Percentiles rank a stretch among this genome's conserved stretches.
phyloP scores from a whole-genome alignment of 345 rosid species.

The Syzygium jambos region DNA sequence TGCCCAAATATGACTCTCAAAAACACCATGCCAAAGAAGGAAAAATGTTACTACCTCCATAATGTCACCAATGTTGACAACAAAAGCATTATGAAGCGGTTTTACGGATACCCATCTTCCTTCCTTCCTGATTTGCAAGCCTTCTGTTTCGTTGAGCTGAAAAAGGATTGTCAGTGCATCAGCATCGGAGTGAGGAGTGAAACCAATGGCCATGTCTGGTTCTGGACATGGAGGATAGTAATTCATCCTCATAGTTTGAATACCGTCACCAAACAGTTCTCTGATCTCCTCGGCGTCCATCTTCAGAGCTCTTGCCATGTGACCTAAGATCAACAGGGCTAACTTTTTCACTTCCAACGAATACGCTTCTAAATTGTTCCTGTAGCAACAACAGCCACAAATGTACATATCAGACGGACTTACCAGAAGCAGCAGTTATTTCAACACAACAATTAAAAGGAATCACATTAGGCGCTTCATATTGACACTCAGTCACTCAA shows the following conservation, averaged over 20 bases:
- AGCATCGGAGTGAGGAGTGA: conserved; percentile 29
- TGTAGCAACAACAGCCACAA: background rate
- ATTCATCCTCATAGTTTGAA: conserved; percentile 42
- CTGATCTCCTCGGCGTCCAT: conserved; percentile 25
- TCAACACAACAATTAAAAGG: background rate
- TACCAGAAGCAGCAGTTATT: background rate
- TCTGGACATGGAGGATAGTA: conserved; percentile 48
- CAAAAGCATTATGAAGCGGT: conserved; percentile 17
- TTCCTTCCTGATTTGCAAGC: conserved; percentile 17
- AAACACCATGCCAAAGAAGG: background rate
- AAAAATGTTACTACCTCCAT: background rate
- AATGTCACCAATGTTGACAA: conserved; percentile 11
- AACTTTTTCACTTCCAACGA: conserved; percentile 16
- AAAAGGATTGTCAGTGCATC: conserved; percentile 12
- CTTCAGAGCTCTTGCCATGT: conserved; percentile 25
- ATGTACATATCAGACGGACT: background rate
- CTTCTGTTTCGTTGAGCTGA: conserved; percentile 13
- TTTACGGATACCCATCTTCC: conserved; percentile 19
- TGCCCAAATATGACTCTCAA: background rate
- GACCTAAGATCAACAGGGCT: conserved; percentile 15
- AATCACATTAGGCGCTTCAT: background rate
- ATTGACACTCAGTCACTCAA: background rate
- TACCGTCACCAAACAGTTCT: conserved; percentile 26
- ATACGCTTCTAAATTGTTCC: conserved; percentile 27
- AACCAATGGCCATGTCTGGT: conserved; percentile 32